Base-by-base conservation (phyloP, 2,329 filamentous ascomycete genomes). In the Coniochaeta hoffmannii region DNA sequence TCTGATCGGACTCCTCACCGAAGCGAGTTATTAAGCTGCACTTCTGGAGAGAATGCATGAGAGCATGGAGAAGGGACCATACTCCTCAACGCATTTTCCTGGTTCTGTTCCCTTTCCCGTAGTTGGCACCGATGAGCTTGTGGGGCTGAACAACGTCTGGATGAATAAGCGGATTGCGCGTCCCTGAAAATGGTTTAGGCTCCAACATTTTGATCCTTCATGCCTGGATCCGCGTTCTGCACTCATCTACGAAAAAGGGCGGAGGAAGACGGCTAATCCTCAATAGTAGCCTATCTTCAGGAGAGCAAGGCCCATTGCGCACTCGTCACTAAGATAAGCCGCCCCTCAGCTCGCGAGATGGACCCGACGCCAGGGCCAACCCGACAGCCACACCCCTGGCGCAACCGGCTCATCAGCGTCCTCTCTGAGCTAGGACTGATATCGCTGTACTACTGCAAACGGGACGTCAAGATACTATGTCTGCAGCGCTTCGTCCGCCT, bases 401-500 rank as follows among this genome's bases (percentile, higher is more conserved):
- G 41, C 22, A 46, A 46, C 41, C 41, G 41, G 3, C 19, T 28
- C 9, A 15, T 15, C 5, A 22, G 2, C 14, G 49, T 50, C 11
- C 28, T 50, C 2, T 31, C 28, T 12, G 50, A 53, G 50, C 34
- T 53, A 4, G 50, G 50, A 15, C 50, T 53, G 3, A 9, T 38
- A 7, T 53, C 50, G 12, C 31, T 53, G 11, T 38, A 53, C 41
- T 32, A 52, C 24, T 74, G 77, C 1, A 59, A 69, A 5, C 64
- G 63, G 50, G 81, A 86, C 63, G 73, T 78, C 58, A 82, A 84
- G 61, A 68, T 86, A 2, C 76, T 86, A 19, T 81, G 78, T 58
- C 58, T 76, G 5, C 79, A 82, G 61, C 79, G 83, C 28, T 83
- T 84, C 64, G 73, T 85, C 5, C 80, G 85, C 2, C 76, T 86